Percentiles rank a stretch among this genome's conserved stretches.
Conservation (phyloP, 208 protist species). For the Porcisia deanei region DNA sequence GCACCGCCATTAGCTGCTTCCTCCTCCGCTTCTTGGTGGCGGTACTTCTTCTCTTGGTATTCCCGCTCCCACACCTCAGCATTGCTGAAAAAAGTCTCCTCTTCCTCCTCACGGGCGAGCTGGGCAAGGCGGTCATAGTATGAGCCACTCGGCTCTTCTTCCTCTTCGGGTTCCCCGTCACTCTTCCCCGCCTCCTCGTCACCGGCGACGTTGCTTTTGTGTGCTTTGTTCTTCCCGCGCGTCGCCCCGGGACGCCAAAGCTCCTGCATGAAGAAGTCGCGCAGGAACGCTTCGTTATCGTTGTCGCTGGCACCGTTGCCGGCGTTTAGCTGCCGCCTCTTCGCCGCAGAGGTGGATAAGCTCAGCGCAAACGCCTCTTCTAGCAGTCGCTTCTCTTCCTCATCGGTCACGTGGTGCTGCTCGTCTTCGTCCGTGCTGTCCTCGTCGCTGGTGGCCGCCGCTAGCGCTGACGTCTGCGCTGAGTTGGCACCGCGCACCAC, state of each 20-base stretch:
- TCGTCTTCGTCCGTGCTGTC: conserved; percentile 18
- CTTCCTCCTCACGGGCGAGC: conserved; percentile 78
- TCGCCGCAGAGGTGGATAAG: conserved; percentile 1
- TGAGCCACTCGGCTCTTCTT: conserved; percentile 34
- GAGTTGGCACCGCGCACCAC: conserved; percentile 24
- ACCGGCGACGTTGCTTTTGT: background rate
- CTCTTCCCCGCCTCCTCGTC: background rate
- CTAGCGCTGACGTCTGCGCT: background rate
- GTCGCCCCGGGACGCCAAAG: conserved; percentile 49
- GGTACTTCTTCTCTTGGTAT: conserved; percentile 87
- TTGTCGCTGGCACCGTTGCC: background rate
- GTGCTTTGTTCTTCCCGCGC: conserved; percentile 4
- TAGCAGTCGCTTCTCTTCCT: conserved; percentile 27
- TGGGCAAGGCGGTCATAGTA: conserved; percentile 56
- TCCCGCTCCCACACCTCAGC: conserved; percentile 84
- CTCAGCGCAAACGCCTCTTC: conserved; percentile 29
- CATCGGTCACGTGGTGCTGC: conserved; percentile 2
- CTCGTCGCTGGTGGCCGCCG: conserved; percentile 4
- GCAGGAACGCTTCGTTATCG: conserved; percentile 57
- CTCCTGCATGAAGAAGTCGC: conserved; percentile 78
- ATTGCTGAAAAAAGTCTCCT: conserved; percentile 84
- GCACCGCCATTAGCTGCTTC: conserved; percentile 49
- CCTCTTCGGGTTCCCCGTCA: conserved; percentile 20
- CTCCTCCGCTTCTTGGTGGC: conserved; percentile 74
- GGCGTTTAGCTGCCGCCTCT: background rate